Evolutionary conservation across 2,329 filamentous ascomycete species (phyloP).

Genomic region (Arthrobotrys entomopaga): DNA sequence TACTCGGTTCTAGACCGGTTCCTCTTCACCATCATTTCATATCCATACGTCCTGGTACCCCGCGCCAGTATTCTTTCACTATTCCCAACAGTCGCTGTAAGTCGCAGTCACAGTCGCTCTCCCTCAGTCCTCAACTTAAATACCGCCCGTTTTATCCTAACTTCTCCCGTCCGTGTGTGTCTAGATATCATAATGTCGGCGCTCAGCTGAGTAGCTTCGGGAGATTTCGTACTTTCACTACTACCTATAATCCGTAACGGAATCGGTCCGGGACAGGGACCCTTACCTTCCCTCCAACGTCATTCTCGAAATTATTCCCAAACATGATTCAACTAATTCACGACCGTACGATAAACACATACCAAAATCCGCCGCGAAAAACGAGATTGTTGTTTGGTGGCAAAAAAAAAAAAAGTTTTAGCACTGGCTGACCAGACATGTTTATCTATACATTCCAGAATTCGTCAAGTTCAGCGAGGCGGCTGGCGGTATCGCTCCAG

Average conservation of each 20-base stretch:
- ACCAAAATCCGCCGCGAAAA: not conserved
- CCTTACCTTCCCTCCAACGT: not conserved
- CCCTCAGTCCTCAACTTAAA: not conserved
- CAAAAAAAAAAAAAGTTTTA: not conserved
- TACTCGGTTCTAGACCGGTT: conserved; percentile 22
- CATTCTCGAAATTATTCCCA: not conserved
- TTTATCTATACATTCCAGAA: conserved; percentile 11
- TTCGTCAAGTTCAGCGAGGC: conserved; percentile 34
- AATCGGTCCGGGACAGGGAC: not conserved
- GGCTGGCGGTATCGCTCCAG: conserved; percentile 43
- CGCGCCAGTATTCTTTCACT: conserved; percentile 2
- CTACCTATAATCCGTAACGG: conserved; percentile 4
- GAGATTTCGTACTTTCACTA: conserved; percentile 19
- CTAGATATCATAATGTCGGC: conserved; percentile 44
- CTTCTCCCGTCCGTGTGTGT: not conserved
- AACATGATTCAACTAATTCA: conserved; percentile 52
- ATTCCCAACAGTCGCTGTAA: not conserved
- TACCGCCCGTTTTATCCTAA: not conserved
- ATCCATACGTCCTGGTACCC: conserved; percentile 3
- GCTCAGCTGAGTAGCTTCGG: conserved; percentile 32
- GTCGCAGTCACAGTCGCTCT: no score
- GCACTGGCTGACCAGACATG: conserved; percentile 7
- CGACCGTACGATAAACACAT: conserved; percentile 25
- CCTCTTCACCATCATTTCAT: not conserved
- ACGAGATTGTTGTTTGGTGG: not conserved